A percentile compares a stretch with the other conserved stretches of the same genome.
These are phyloP conservation scores for Paecilomyces niveus DNA, from an alignment of 2,329 filamentous ascomycete genomes.

Conservation along the genomic window DNA sequence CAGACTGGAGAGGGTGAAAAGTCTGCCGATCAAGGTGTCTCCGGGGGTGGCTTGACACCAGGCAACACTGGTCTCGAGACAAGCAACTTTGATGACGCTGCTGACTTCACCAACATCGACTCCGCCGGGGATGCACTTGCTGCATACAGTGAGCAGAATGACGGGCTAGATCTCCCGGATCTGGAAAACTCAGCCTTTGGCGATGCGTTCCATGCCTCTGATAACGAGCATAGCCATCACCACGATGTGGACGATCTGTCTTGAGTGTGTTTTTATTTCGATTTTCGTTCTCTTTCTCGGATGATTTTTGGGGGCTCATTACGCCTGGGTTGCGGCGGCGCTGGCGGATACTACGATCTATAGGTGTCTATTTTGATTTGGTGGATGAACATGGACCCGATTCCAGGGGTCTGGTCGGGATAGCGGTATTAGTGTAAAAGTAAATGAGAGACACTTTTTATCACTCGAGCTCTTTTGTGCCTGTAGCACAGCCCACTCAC, in stretches of 20 bases:
- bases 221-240: constrained; percentile 37
- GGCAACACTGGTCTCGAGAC: constrained; percentile 24
- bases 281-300: background rate
- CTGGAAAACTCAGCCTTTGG: constrained; percentile 78
- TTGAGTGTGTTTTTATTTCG: constrained; percentile 8
- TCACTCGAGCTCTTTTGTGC: background rate
- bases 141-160: constrained; percentile 56
- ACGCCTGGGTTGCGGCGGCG: background rate
- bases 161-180: constrained; percentile 49
- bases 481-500: background rate
- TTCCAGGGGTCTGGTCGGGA: background rate
- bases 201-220: constrained; percentile 65
- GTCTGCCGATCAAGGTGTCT: background rate
- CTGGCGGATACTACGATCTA: background rate
- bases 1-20: constrained; percentile 18
- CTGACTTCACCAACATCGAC: constrained; percentile 48
- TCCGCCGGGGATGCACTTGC: constrained; percentile 65
- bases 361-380: background rate
- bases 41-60: constrained; percentile 15
- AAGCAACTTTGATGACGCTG: constrained; percentile 33
- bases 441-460: background rate
- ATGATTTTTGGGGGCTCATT: background rate
- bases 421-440: background rate
- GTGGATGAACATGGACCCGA: background rate
- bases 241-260: constrained; percentile 35